phyloP scores from a whole-genome alignment of 1,139 yeast genomes.

The Blastobotrys aristatus region DNA sequence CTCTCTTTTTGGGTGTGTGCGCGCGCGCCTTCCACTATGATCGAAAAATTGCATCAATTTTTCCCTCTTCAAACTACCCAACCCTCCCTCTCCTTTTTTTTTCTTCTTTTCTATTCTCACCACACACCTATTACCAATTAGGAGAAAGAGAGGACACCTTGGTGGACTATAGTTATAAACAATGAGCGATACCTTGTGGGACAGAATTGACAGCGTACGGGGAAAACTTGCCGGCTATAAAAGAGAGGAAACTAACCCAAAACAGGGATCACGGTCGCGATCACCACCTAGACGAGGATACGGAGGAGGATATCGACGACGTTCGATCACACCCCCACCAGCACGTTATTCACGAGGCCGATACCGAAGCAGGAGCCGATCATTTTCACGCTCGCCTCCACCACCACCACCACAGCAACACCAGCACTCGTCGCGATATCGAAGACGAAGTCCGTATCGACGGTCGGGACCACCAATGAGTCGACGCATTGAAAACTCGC shows the following conservation, averaged over 20 bases:
- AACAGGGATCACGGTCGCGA: constrained; percentile 8
- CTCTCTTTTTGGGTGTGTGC: too few relatives aligned
- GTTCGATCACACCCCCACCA: constrained; percentile 4
- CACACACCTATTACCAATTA: too few relatives aligned
- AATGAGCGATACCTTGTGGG: constrained; percentile 13
- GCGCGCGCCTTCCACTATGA: too few relatives aligned
- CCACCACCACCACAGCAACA: background rate
- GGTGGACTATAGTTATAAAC: too few relatives aligned
- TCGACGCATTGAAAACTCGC: constrained; percentile 3
- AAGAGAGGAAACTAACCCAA: background rate
- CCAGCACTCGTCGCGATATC: background rate
- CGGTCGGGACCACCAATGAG: constrained; percentile 1
- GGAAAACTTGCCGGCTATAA: too few relatives aligned
- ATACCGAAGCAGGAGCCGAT: constrained; percentile 7
- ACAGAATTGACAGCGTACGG: constrained; percentile 10
- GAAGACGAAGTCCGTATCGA: constrained; percentile 11
- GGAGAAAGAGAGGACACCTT: too few relatives aligned
- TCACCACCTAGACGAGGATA: constrained; percentile 9
- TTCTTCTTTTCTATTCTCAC: too few relatives aligned
- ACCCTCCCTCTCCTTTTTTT: too few relatives aligned
- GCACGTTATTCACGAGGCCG: constrained; percentile 1
- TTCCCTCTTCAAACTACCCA: too few relatives aligned
- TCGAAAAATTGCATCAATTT: too few relatives aligned
- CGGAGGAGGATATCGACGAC: background rate
- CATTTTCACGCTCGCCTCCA: constrained; percentile 10